A percentile compares a stretch with the other conserved stretches of the same genome.
Evolutionary conservation across 1,139 yeast genomes (phyloP).

Genomic region (Blastobotrys raffinosifermentans): DNA sequence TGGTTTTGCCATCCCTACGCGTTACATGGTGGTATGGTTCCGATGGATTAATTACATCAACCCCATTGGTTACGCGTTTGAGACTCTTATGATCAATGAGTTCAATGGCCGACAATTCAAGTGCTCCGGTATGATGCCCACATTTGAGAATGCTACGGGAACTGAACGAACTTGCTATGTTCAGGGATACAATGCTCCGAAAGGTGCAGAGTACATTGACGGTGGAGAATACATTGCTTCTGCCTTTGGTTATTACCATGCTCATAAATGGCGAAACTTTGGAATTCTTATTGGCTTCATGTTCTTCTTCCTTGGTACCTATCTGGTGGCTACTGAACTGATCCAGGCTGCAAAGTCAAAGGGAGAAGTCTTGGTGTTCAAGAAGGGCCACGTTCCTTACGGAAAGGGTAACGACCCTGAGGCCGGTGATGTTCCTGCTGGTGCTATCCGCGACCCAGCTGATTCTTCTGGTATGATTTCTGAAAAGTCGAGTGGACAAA

Average conservation of each 20-base stretch:
- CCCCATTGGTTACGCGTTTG: constrained; percentile 66
- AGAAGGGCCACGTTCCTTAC: constrained; percentile 38
- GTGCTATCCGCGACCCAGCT: neutral
- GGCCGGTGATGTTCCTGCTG: constrained; percentile 15
- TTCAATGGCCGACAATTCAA: constrained; percentile 41
- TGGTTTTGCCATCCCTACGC: constrained; percentile 70
- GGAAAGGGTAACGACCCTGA: constrained; percentile 25
- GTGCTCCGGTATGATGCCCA: constrained; percentile 47
- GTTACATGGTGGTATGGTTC: constrained; percentile 69
- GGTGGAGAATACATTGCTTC: constrained; percentile 53
- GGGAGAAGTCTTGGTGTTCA: constrained; percentile 76
- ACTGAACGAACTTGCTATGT: constrained; percentile 50
- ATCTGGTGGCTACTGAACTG: constrained; percentile 53
- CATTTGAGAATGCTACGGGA: constrained; percentile 38
- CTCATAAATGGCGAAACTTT: constrained; percentile 78
- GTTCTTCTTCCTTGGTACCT: constrained; percentile 49
- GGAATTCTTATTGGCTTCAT: constrained; percentile 61
- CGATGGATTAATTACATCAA: constrained; percentile 72
- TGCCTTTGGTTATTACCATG: constrained; percentile 45
- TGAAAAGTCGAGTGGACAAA: constrained; percentile 17
- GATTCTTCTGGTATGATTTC: constrained; percentile 10
- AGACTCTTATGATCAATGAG: constrained; percentile 61
- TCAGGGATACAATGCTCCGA: constrained; percentile 40
- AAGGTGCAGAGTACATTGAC: constrained; percentile 45
- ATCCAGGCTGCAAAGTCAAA: constrained; percentile 73